Evolutionary conservation across 2,329 filamentous ascomycete species (phyloP), one percentile per base, ranked within the genome.

Genomic region (Periconia macrospinosa): DNA sequence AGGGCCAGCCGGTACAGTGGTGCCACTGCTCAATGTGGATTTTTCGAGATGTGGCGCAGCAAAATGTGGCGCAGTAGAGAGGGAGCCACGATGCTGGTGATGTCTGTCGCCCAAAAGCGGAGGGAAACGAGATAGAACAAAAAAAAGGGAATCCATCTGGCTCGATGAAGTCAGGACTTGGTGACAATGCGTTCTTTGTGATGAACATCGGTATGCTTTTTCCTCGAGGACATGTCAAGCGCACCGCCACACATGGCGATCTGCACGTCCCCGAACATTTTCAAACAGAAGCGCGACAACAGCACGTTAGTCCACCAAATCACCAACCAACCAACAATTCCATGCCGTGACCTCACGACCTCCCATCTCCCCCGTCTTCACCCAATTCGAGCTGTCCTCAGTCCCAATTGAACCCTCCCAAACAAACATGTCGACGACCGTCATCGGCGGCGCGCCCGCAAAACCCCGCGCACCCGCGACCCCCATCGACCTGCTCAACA

Each of bases 401-500:
- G 5, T 37, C 33, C 5, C 33, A 37, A 13, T 37, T 13, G 15
- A 3, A 13, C 33, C 5, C 20, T 10, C 45, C 18, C 27, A 49
- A 52, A 37, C 3, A 13, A 37, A 35, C 51, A 70, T 71, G 68
- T 33, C 43, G 11, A 57, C 64, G 44, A 64, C 62, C 50, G 58
- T 60, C 54, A 63, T 69, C 51, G 53, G 58, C 50, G 53, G 58
- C 52, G 59, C 62, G 27, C 56, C 60, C 33, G 51, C 59, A 27
- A 65, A 61, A 54, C 58, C 61, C 7, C 65, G 61, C 27, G 51
- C 65, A 11, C 59, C 64, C 13, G 60, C 69, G n/a, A 53, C 57
- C 20, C 77, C 82, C 35, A 74, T 82, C 55, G 72, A 77, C 50
- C 73, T 80, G 56, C 75, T 83, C 45, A 66, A 77, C 27, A 80